These are phyloP conservation scores for Pythium aristosporum DNA, from an alignment of 352 stramenopile genomes.

Conservation along the genomic window DNA sequence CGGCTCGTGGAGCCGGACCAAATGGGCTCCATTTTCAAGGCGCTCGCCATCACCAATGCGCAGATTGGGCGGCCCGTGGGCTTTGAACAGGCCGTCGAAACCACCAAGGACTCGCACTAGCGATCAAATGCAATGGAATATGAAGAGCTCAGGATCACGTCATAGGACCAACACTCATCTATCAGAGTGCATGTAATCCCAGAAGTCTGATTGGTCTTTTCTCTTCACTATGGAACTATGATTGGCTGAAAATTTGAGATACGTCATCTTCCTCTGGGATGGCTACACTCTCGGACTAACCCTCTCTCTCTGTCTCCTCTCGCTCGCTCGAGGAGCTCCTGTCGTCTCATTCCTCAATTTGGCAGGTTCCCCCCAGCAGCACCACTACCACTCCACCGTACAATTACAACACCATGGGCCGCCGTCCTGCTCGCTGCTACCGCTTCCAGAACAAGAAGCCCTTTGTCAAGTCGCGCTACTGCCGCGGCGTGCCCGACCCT, in stretches of 20 bases:
- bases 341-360: no score
- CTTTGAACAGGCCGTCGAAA: constrained; percentile 43
- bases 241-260: not conserved
- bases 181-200: not conserved
- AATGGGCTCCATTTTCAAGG: constrained; percentile 95
- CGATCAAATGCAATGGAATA: not conserved
- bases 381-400: no score
- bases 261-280: constrained; percentile 12
- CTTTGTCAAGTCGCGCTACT: constrained; percentile 99
- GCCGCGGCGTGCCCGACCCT: constrained; percentile 96
- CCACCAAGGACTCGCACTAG: constrained; percentile 4
- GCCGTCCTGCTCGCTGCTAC: constrained; percentile 97
- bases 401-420: constrained; percentile 33
- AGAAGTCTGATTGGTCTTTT: constrained; percentile 3
- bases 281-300: constrained; percentile 1
- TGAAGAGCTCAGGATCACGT: not conserved
- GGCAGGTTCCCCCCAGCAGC: no score
- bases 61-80: constrained; percentile 58
- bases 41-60: constrained; percentile 83
- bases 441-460: constrained; percentile 99
- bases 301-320: not conserved
- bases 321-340: not conserved
- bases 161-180: constrained; percentile 5
- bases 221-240: not conserved
- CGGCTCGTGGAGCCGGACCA: constrained; percentile 90